phyloP scores from a whole-genome alignment of 306 rosid species.

The Corylus avellana region DNA sequence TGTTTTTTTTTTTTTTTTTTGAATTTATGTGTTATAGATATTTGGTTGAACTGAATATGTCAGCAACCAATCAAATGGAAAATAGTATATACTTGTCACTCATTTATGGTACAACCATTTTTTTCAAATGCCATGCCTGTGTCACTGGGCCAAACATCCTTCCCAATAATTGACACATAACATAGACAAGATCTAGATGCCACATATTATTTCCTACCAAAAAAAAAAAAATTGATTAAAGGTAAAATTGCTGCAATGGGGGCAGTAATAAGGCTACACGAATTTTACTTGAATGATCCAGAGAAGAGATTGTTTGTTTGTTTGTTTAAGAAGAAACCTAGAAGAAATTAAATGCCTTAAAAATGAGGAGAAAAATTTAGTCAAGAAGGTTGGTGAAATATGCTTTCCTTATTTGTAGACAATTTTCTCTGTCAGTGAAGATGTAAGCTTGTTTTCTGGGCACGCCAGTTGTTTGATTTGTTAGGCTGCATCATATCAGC shows the following conservation, averaged over 20 bases:
- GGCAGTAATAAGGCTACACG: background rate
- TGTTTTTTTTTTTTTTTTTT: too few species aligned
- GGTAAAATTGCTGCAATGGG: background rate
- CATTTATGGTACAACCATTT: background rate
- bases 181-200: background rate
- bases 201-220: background rate
- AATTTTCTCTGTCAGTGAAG: background rate
- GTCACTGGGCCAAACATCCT: background rate
- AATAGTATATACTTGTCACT: background rate
- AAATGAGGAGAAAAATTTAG: conserved; percentile 29
- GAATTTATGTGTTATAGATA: too few species aligned
- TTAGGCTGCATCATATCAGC: background rate
- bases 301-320: too few species aligned
- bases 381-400: conserved; percentile 41
- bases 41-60: background rate
- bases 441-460: background rate
- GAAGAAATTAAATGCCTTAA: conserved; percentile 27
- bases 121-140: background rate
- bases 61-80: background rate
- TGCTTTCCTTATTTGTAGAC: background rate
- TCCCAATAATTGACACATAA: background rate
- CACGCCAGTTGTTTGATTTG: background rate
- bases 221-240: too few species aligned
- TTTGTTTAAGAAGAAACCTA: background rate
- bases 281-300: too few species aligned